Conservation (phyloP, 805 yeast species). For the Ogataea nonfermentans region DNA sequence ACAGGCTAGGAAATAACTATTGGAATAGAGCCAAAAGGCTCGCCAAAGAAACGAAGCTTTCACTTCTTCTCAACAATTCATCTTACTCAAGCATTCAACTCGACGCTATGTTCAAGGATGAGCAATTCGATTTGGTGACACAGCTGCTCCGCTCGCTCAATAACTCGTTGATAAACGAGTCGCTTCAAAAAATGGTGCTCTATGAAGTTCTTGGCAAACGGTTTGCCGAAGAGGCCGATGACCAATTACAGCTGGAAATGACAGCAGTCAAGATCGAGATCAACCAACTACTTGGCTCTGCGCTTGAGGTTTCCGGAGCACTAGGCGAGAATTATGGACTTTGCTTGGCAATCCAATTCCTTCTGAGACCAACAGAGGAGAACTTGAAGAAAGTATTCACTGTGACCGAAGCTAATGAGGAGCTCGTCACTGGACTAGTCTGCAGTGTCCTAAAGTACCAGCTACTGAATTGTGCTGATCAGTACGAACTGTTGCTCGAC, state of each 20-base stretch:
- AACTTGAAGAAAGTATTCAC: slow-evolving; percentile 20
- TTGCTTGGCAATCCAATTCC: slow-evolving; percentile 19
- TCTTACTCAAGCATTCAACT: slow-evolving; percentile 16
- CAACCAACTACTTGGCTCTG: slow-evolving; percentile 11
- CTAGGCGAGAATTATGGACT: slow-evolving; percentile 2
- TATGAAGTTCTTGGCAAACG: slow-evolving; percentile 17
- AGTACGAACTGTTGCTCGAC: slow-evolving; percentile 14
- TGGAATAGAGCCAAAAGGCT: slow-evolving; percentile 12
- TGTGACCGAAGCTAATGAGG: slow-evolving; percentile 12
- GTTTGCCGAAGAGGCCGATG: slow-evolving; percentile 3
- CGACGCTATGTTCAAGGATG: slow-evolving; percentile 1
- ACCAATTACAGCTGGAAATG: slow-evolving; percentile 2
- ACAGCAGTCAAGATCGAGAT: slow-evolving; percentile 13
- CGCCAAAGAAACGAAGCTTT: slow-evolving; percentile 5
- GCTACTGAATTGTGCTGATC: slow-evolving; percentile 17
- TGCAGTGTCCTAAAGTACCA: slow-evolving; percentile 29
- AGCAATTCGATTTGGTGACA: slow-evolving; percentile 11
- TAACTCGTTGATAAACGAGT: slow-evolving; percentile 12
- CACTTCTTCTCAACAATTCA: slow-evolving; percentile 13
- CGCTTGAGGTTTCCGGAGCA: neutral
- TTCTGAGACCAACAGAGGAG: slow-evolving; percentile 21
- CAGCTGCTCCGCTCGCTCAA: slow-evolving; percentile 14
- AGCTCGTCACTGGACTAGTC: slow-evolving; percentile 19
- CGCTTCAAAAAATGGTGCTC: slow-evolving; percentile 20
- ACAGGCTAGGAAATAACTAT: slow-evolving; percentile 20